Percentiles rank a stretch among this genome's conserved stretches.
phyloP scores from a whole-genome alignment of 2,329 filamentous ascomycete species.

The Macroventuria anomochaeta region DNA sequence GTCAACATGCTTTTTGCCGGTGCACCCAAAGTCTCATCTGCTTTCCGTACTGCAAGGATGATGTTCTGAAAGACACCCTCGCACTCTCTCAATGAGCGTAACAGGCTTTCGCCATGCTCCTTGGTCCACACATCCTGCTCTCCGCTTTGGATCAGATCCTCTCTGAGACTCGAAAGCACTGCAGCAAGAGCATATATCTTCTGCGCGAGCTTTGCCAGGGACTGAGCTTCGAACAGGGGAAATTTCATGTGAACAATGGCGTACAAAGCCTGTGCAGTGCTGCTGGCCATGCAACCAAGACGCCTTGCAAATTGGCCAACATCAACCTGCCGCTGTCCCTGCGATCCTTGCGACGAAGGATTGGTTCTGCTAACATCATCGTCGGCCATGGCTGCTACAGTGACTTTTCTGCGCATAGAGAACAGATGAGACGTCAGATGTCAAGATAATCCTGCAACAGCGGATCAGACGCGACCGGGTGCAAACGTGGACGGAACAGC shows the following conservation, averaged over 20 bases:
- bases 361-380: neutral
- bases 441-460: neutral
- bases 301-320: neutral
- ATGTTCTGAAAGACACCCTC: neutral
- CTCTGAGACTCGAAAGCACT: neutral
- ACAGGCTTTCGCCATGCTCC: neutral
- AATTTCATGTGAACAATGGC: neutral
- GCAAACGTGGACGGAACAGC: too few relatives aligned
- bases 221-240: too few relatives aligned
- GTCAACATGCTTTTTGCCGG: neutral
- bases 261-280: neutral
- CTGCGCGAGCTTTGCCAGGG: neutral
- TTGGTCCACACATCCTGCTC: slow-evolving; percentile 1
- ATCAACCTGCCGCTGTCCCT: neutral
- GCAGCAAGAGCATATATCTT: neutral
- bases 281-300: neutral
- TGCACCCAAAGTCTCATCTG: neutral
- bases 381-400: neutral
- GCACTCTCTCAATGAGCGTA: neutral
- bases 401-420: slow-evolving; percentile 5
- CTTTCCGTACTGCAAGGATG: neutral
- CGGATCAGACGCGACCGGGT: too few relatives aligned
- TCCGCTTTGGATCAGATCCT: neutral
- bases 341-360: neutral
- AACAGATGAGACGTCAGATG: neutral